These are phyloP conservation scores for Leccinum imitatum DNA, from an alignment of 768 basidiomycete species.

Conservation along the genomic window DNA sequence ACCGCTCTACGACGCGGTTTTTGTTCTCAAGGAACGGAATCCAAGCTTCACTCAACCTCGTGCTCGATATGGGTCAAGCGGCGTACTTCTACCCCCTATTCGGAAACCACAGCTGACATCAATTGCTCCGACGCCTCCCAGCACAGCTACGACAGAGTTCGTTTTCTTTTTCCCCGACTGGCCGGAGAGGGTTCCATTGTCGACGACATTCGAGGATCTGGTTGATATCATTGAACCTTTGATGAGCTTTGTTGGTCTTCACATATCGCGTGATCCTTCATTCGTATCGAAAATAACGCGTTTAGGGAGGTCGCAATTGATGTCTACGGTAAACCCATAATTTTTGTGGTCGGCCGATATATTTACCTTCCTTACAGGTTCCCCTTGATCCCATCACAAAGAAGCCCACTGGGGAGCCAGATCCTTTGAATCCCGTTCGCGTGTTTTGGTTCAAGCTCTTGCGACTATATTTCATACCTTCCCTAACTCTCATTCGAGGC, in stretches of 20 bases:
- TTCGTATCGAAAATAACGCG: conserved; percentile 81
- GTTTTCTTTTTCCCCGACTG: conserved; percentile 92
- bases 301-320: conserved; percentile 66
- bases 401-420: conserved; percentile 52
- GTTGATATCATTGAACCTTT: conserved; percentile 75
- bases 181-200: conserved; percentile 67
- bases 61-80: conserved; percentile 59
- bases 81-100: conserved; percentile 48
- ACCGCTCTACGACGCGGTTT: conserved; percentile 55
- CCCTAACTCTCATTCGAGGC: conserved; percentile 78
- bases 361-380: conserved; percentile 33
- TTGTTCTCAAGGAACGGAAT: conserved; percentile 59
- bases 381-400: conserved; percentile 61
- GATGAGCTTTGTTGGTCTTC: conserved; percentile 75
- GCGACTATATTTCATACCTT: conserved; percentile 81
- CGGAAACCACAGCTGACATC: conserved; percentile 71
- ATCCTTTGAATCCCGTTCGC: conserved; percentile 60
- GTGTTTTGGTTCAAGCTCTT: conserved; percentile 83
- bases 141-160: conserved; percentile 71
- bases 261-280: conserved; percentile 74
- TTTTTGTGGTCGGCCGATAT: background rate
- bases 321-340: conserved; percentile 46
- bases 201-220: conserved; percentile 65
- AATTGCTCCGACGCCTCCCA: conserved; percentile 78
- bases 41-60: conserved; percentile 63